phyloP scores from a whole-genome alignment of 768 basidiomycete genomes.

The Lentinula aciculospora region DNA sequence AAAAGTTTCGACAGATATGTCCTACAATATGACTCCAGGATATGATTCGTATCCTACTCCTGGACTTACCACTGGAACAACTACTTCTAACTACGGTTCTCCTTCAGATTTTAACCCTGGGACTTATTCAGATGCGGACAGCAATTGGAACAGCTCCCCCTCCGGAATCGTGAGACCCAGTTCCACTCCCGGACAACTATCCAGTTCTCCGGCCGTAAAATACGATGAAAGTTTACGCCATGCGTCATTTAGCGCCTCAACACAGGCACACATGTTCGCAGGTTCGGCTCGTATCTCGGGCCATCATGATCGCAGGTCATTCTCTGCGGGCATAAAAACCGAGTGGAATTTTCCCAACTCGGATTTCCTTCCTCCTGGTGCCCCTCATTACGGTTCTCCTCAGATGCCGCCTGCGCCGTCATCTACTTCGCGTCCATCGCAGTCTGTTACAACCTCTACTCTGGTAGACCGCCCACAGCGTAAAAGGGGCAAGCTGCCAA shows the following conservation, averaged over 20 bases:
- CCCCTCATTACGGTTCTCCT: conserved; percentile 32
- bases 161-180: conserved; percentile 61
- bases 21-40: conserved; percentile 30
- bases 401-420: conserved; percentile 32
- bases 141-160: conserved; percentile 51
- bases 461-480: conserved; percentile 74
- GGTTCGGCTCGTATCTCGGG: conserved; percentile 68
- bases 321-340: conserved; percentile 44
- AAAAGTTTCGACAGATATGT: conserved; percentile 43
- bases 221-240: conserved; percentile 71
- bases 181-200: conserved; percentile 58
- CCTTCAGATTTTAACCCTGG: conserved; percentile 44
- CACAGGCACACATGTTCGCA: conserved; percentile 58
- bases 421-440: conserved; percentile 46
- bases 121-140: conserved; percentile 43
- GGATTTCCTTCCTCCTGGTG: conserved; percentile 46
- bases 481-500: conserved; percentile 84
- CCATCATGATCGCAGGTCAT: conserved; percentile 58
- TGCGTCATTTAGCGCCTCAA: conserved; percentile 56
- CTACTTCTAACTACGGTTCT: conserved; percentile 39
- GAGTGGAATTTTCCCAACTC: conserved; percentile 66
- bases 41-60: conserved; percentile 48
- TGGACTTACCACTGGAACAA: conserved; percentile 39
- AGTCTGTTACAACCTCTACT: conserved; percentile 43
- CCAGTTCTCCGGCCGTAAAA: conserved; percentile 44